phyloP scores from a whole-genome alignment of 495 filamentous ascomycete genomes.

The Amphirosellinia nigrospora region DNA sequence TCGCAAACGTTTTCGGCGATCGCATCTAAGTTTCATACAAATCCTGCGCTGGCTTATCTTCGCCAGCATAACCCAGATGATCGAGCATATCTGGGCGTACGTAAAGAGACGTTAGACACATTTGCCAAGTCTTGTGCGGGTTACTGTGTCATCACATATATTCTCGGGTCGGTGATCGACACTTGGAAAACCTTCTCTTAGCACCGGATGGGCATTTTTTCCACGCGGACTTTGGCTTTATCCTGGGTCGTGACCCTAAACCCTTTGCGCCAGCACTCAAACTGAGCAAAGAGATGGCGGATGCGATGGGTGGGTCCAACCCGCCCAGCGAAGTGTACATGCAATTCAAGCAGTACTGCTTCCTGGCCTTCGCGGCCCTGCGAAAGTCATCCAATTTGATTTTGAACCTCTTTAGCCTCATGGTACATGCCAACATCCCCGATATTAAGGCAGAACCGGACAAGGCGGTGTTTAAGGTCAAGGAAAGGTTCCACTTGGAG shows the following conservation, averaged over 20 bases:
- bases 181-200: conserved; percentile 94
- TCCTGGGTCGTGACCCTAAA: conserved; percentile 96
- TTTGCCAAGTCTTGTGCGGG: conserved; percentile 96
- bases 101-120: conserved; percentile 91
- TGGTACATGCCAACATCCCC: conserved; percentile 96
- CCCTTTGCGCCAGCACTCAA: conserved; percentile 98
- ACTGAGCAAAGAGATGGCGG: conserved; percentile 96
- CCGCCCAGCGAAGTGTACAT: conserved; percentile 72
- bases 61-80: conserved; percentile 90
- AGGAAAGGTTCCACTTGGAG: conserved; percentile 91
- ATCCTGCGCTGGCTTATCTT: conserved; percentile 78
- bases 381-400: conserved; percentile 89
- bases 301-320: conserved; percentile 89
- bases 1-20: conserved; percentile 83
- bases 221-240: conserved; percentile 97
- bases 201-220: conserved; percentile 94
- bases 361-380: conserved; percentile 90
- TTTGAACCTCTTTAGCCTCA: conserved; percentile 94
- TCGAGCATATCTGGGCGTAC: conserved; percentile 79
- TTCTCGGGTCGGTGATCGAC: conserved; percentile 96
- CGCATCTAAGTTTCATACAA: conserved; percentile 77
- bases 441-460: conserved; percentile 92
- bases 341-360: conserved; percentile 93
- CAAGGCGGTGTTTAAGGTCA: conserved; percentile 91
- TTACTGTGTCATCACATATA: conserved; percentile 98